Evolutionary conservation across 2,329 filamentous ascomycete genomes (phyloP).

Genomic region (Exophiala sp.): DNA sequence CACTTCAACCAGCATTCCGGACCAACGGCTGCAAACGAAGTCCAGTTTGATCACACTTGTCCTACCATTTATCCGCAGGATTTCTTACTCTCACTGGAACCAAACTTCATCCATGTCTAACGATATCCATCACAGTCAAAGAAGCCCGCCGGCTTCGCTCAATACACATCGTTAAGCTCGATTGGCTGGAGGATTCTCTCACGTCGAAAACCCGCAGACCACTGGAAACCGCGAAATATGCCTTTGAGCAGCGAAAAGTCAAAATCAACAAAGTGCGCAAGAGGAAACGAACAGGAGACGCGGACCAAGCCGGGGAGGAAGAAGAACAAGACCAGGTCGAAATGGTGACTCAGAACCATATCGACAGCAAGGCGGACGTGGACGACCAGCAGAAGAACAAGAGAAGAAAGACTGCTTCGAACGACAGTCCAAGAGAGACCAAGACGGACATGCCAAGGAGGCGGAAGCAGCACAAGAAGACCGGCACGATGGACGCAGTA

Average conservation of each 20-base stretch:
- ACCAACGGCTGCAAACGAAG: too few relatives aligned
- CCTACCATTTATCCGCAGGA: not conserved
- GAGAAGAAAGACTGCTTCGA: too few relatives aligned
- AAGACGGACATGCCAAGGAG: too few relatives aligned
- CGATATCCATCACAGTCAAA: constrained; percentile 34
- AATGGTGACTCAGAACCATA: too few relatives aligned
- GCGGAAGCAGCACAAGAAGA: too few relatives aligned
- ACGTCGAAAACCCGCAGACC: constrained; percentile 33
- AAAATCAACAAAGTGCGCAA: not conserved
- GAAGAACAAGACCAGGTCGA: too few relatives aligned
- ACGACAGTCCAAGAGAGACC: too few relatives aligned
- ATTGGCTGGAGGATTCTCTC: constrained; percentile 48
- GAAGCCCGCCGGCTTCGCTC: constrained; percentile 37
- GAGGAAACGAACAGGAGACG: not conserved
- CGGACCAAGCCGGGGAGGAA: too few relatives aligned
- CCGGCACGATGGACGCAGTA: not conserved
- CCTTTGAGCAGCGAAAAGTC: constrained; percentile 9
- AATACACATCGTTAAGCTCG: constrained; percentile 44
- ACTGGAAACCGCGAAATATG: constrained; percentile 34
- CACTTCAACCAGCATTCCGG: not conserved
- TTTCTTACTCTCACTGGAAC: too few relatives aligned
- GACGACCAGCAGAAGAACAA: too few relatives aligned
- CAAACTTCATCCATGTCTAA: not conserved
- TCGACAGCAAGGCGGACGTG: too few relatives aligned
- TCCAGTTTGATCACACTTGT: not conserved